These are phyloP conservation scores for Diophrys appendiculata DNA, from an alignment of 73 alveolate species.

Conservation along the genomic window DNA sequence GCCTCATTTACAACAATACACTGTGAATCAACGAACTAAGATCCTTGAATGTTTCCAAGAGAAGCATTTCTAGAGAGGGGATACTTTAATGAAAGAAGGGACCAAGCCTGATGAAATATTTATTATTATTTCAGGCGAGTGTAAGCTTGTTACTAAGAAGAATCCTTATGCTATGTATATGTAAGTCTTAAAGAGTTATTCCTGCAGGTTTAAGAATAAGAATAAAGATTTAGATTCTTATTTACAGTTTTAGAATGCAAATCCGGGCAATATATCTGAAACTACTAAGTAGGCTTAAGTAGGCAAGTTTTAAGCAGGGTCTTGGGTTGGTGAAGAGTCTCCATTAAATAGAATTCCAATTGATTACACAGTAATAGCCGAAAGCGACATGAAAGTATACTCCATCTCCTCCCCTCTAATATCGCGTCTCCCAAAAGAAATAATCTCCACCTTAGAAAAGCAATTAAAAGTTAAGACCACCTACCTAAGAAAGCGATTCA, in stretches of 20 bases:
- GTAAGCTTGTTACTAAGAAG: neutral
- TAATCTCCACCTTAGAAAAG: neutral
- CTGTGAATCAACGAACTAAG: neutral
- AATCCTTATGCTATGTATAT: slow-evolving; percentile 1
- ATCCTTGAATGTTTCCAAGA: slow-evolving; percentile 7
- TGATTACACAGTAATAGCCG: neutral
- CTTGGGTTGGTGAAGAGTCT: neutral
- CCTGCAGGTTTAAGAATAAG: too few relatives aligned
- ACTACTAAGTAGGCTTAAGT: neutral
- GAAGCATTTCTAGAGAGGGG: slow-evolving; percentile 2
- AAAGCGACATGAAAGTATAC: neutral
- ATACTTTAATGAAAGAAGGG: neutral
- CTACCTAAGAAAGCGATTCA: neutral
- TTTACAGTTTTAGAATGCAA: neutral
- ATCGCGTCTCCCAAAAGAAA: neutral
- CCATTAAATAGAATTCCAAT: neutral
- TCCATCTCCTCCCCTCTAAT: neutral
- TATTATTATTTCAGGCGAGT: neutral
- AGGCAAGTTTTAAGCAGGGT: neutral
- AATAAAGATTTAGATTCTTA: neutral
- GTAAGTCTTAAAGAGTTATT: too few relatives aligned
- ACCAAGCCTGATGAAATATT: neutral
- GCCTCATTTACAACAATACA: neutral
- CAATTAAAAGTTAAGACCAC: neutral
- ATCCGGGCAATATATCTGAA: neutral